phyloP scores from a whole-genome alignment of 2,329 filamentous ascomycete species.

The Canariomyces notabilis region DNA sequence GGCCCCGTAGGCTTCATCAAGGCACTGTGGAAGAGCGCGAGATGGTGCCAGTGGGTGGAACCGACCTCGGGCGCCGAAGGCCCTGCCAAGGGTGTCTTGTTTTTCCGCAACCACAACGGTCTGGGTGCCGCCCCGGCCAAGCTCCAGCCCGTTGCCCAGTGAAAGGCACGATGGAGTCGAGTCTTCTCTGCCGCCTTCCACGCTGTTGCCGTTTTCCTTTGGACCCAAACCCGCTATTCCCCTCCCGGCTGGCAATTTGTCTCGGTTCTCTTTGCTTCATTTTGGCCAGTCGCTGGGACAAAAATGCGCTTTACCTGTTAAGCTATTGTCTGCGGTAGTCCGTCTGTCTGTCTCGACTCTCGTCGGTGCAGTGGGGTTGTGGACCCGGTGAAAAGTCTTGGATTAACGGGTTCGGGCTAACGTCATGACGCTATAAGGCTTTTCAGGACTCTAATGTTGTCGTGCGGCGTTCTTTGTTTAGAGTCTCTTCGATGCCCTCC shows the following conservation, averaged over 20 bases:
- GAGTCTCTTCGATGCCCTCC: too few species aligned
- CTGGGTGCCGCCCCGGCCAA: constrained; percentile 55
- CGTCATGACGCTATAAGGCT: background rate
- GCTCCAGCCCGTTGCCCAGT: constrained; percentile 15
- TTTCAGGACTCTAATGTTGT: too few species aligned
- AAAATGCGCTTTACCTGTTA: too few species aligned
- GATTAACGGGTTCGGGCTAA: background rate
- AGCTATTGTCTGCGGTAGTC: too few species aligned
- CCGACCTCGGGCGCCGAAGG: constrained; percentile 75
- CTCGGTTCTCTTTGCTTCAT: background rate
- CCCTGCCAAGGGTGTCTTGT: constrained; percentile 77
- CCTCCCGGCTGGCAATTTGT: background rate
- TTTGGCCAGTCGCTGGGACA: too few species aligned
- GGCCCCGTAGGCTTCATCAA: constrained; percentile 79
- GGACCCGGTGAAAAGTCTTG: background rate
- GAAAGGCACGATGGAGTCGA: background rate
- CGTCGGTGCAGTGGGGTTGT: background rate
- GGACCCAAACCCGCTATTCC: background rate
- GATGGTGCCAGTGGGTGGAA: constrained; percentile 97
- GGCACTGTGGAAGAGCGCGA: constrained; percentile 73
- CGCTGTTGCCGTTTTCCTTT: background rate
- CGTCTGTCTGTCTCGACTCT: too few species aligned
- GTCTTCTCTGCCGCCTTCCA: background rate
- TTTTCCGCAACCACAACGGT: constrained; percentile 94
- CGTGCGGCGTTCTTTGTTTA: too few species aligned